Evolutionary conservation across 2,329 filamentous ascomycete genomes (phyloP), one percentile per base, ranked within the genome.

Genomic region (Stemphylium lycopersici): DNA sequence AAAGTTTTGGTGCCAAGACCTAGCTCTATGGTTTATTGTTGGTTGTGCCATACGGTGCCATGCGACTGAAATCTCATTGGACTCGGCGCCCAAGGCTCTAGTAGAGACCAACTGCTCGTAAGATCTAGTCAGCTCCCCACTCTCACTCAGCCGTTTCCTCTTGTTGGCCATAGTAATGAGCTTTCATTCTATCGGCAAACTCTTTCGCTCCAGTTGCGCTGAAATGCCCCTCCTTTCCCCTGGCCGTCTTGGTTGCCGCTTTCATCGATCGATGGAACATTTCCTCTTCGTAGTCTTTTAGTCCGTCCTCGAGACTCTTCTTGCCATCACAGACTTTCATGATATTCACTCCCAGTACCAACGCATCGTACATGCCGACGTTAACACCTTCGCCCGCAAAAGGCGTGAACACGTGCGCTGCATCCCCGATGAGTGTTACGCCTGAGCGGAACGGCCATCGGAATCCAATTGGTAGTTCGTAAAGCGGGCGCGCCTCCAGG

Each of bases 331-430:
- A 56, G 1, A 50, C 62, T 11, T 51, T 52, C 6, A 65, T 22
- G 16, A 70, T 65, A 37, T 69, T 60, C 13, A 36, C 36, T 0
- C 79, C 80, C 16, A 87, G 74, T 18, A 78, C 68, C 56, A 81
- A 67, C 6, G 83, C 79, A 66, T 87, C 84, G 41, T 79, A 76
- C 67, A 88, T 78, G 1, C 78, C 83, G 16, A 80, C 73, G 62
- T 87, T 87, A 22, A 86, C 84, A 2, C 84, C 84, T 52, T 85
- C 84, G 4, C 85, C 85, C 1, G 81, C 81, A 57, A 81, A 84
- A 0, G 82, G 82, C 0, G 80, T 79, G 82, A 85, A 85, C 18
- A 86, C 63, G 67, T 87, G 84, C 6, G 84, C 84, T 0, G 84
- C 82, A 60, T 87, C 84, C 4, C 85, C 85, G 22, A 87, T 75